Evolutionary conservation across 441 rosid species (phyloP), one percentile per base, ranked within the genome.

Genomic region (Breynia disticha): DNA sequence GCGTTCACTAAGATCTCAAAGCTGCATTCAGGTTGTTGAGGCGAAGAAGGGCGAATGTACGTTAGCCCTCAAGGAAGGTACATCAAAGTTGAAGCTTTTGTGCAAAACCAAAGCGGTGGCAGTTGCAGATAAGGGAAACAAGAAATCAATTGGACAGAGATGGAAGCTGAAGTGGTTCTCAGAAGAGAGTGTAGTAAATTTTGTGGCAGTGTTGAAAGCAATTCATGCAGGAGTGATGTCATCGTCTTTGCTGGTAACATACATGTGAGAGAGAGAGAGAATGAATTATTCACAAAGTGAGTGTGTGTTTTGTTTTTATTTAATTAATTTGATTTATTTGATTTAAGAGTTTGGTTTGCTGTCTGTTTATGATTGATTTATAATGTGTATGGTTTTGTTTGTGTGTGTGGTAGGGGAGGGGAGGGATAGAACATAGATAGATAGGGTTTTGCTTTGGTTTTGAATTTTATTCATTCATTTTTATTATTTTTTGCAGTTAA

Each of bases 101-200:
- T 58, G 66, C 44, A 60, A 59, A 48, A 61, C 42, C 42, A 50
- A 67, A 47, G 61, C 72, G 54, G 52, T 43, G 41, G 45, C 64
- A 18, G 46, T 41, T 10, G 52, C 20, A 15, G 37, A 51, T 19
- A 59, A 62, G 37, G 56, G 61, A 32, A 71, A 60, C 20, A 20
- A 49, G 11, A 45, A 37, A 37, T 41, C 63, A 14, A 57, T 66
- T 56, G 55, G 56, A 54, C 59, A 63, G 51, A 65, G 50, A 38
- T 84, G 96, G 91, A 81, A 76, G 73, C 61, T 87, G 20, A 81
- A 76, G 72, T 90, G 91, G 91, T 78, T 70, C 62, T 78, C 79
- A 1, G 67, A 66, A 71, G 78, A 73, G 48, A 66, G 73, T 62
- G 54, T 77, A 37, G 59, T 57, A 42, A 83, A 87, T 63, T 90